Evolutionary conservation across 2,329 filamentous ascomycete species (phyloP).

Genomic region (Podosphaera fusca): DNA sequence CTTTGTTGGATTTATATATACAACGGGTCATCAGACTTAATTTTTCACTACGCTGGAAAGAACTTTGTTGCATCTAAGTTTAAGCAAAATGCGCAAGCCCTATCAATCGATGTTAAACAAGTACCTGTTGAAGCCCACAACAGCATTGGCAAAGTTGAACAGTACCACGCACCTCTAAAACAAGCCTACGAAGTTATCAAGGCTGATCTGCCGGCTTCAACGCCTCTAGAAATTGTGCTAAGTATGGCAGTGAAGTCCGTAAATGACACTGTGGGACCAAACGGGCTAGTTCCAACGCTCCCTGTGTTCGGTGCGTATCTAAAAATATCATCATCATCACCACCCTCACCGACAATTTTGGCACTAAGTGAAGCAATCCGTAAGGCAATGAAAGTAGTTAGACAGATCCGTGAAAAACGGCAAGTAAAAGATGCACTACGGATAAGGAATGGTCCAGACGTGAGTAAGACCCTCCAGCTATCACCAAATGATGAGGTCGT

Average conservation of each 20-base stretch:
- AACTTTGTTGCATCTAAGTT: constrained; percentile 3
- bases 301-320: constrained; percentile 1
- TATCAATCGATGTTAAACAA: background rate
- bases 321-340: background rate
- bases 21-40: background rate
- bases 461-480: too few relatives aligned
- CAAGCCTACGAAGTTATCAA: background rate
- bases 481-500: background rate
- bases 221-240: background rate
- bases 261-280: too few relatives aligned
- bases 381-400: constrained; percentile 3
- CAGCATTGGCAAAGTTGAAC: background rate
- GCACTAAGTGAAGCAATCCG: background rate
- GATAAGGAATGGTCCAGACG: too few relatives aligned
- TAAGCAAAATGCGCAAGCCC: background rate
- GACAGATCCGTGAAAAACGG: background rate
- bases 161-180: background rate
- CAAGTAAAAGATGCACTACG: background rate
- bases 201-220: background rate
- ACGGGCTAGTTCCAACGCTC: background rate
- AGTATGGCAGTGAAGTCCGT: too few relatives aligned
- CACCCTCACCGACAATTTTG: background rate
- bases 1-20: constrained; percentile 3
- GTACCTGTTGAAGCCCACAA: background rate
- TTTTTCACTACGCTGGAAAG: background rate